A percentile compares a stretch with the other conserved stretches of the same genome.
phyloP scores from a whole-genome alignment of 2,329 filamentous ascomycete genomes.

The Microcera coccophila region DNA sequence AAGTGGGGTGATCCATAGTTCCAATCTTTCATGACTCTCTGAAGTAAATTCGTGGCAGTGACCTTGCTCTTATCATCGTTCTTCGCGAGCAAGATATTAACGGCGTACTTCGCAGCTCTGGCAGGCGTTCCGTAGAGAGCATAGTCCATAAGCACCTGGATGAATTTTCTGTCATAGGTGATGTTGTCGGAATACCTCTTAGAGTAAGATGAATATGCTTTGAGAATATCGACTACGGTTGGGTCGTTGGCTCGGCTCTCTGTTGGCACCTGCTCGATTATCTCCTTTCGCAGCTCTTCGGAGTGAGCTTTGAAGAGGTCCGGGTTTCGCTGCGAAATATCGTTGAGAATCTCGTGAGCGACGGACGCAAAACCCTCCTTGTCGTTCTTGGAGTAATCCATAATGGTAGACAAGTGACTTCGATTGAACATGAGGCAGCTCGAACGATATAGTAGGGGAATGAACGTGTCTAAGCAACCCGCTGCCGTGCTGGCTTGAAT shows the following conservation, averaged over 20 bases:
- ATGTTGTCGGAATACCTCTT: conserved; percentile 82
- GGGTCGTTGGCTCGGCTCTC: conserved; percentile 64
- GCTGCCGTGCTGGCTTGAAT: conserved; percentile 63
- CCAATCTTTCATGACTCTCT: conserved; percentile 71
- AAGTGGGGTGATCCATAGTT: conserved; percentile 70
- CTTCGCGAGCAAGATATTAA: conserved; percentile 81
- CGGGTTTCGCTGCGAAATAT: conserved; percentile 85
- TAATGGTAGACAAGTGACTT: conserved; percentile 86
- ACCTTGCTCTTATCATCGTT: conserved; percentile 70
- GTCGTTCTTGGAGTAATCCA: conserved; percentile 81
- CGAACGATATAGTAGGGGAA: conserved; percentile 77
- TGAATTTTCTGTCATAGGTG: conserved; percentile 74
- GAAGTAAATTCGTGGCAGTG: conserved; percentile 77
- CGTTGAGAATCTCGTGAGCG: conserved; percentile 84
- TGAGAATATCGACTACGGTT: conserved; percentile 81
- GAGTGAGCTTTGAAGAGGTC: conserved; percentile 91
- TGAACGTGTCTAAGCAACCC: conserved; percentile 72
- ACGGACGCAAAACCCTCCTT: conserved; percentile 71
- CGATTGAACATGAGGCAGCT: conserved; percentile 87
- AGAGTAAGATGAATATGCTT: conserved; percentile 89
- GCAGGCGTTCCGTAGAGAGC: conserved; percentile 77
- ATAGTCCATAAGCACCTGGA: conserved; percentile 76
- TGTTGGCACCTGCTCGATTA: conserved; percentile 76
- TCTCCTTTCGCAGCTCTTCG: conserved; percentile 81
- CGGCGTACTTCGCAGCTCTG: conserved; percentile 85